A percentile compares a stretch with the other conserved stretches of the same genome.
Conservation (phyloP, 495 filamentous ascomycete genomes). For the Penicillium coprophilum region DNA sequence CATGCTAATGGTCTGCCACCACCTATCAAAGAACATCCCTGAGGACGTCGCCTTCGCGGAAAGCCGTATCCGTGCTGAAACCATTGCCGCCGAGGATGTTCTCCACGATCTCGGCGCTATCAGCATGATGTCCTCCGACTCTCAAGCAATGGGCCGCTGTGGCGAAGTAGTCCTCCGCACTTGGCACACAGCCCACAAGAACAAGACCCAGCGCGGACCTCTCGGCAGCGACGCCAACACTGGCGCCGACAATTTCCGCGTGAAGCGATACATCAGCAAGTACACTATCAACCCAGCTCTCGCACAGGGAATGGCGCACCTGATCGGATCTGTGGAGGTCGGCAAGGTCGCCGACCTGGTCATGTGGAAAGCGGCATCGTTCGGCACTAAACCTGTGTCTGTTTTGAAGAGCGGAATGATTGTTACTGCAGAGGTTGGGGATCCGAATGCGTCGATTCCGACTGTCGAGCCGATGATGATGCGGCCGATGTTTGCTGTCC, state of each 20-base stretch:
- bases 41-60: conserved; percentile 98
- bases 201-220: conserved; percentile 80
- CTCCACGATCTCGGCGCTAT: conserved; percentile 95
- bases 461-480: conserved; percentile 85
- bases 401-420: conserved; percentile 94
- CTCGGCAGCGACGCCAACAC: conserved; percentile 78
- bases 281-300: conserved; percentile 97
- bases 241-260: conserved; percentile 87
- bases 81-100: conserved; percentile 96
- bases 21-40: conserved; percentile 85
- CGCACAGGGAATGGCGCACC: conserved; percentile 87
- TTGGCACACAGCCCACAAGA: conserved; percentile 99
- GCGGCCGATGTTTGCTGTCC: conserved; percentile 81
- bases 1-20: conserved; percentile 99
- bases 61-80: conserved; percentile 90
- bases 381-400: conserved; percentile 81
- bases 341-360: conserved; percentile 93
- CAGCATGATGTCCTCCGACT: conserved; percentile 97
- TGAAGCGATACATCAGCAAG: conserved; percentile 92
- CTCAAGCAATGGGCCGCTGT: conserved; percentile 96
- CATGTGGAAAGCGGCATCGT: conserved; percentile 81
- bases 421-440: conserved; percentile 85
- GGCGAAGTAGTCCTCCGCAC: conserved; percentile 94
- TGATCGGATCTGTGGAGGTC: conserved; percentile 84
- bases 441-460: conserved; percentile 91